These are phyloP conservation scores for Pelargonium fulgidum DNA, from an alignment of 441 rosid genomes.

Conservation along the genomic window DNA sequence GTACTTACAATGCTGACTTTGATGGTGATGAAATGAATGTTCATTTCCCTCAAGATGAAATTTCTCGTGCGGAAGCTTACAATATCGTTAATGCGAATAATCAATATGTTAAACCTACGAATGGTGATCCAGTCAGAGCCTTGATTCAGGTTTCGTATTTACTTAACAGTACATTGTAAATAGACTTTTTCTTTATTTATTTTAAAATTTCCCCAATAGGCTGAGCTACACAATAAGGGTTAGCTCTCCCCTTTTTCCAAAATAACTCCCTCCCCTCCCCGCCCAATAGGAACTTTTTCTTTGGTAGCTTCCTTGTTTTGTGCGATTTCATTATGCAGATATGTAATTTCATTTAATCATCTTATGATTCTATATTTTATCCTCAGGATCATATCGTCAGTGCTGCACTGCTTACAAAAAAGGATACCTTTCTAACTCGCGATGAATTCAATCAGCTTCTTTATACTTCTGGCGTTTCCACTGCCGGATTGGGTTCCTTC, in stretches of 20 bases:
- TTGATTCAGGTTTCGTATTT: conserved; percentile 73
- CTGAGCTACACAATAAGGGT: too few relatives aligned
- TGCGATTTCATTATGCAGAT: conserved; percentile 14
- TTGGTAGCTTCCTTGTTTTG: conserved; percentile 10
- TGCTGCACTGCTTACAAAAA: conserved; percentile 83
- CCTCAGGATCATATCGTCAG: conserved; percentile 90
- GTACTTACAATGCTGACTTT: conserved; percentile 99
- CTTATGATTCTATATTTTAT: conserved; percentile 17
- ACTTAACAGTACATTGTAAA: conserved; percentile 7
- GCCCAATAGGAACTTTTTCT: neutral
- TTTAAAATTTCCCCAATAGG: neutral
- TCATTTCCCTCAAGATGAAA: conserved; percentile 99
- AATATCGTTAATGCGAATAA: conserved; percentile 97
- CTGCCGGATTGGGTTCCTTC: conserved; percentile 38
- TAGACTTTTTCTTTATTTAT: conserved; percentile 4
- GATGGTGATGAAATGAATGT: conserved; percentile 99
- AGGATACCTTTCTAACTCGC: conserved; percentile 73
- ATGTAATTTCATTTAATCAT: conserved; percentile 13
- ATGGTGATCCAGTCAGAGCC: conserved; percentile 87
- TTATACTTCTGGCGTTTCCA: conserved; percentile 70
- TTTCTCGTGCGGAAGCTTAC: conserved; percentile 99
- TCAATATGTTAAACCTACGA: conserved; percentile 92
- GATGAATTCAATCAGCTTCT: conserved; percentile 79
- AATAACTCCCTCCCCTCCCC: too few relatives aligned
- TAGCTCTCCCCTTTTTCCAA: too few relatives aligned